Conservation (phyloP, 805 yeast genomes). For the Priceomyces melissophilus region DNA sequence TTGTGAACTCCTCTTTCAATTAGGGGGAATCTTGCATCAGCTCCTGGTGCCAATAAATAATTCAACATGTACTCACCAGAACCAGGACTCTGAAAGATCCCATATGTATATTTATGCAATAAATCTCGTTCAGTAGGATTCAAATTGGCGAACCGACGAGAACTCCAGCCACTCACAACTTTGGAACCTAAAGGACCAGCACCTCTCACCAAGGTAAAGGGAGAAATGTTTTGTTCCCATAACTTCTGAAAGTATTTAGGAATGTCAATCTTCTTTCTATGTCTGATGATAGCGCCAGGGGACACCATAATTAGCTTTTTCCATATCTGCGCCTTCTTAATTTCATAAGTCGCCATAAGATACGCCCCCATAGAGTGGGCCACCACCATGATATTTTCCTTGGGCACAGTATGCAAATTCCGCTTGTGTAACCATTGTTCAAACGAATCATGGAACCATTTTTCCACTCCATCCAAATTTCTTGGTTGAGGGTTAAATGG, state of each 20-base stretch:
- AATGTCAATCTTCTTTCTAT: slow-evolving; percentile 40
- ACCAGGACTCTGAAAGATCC: slow-evolving; percentile 81
- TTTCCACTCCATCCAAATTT: slow-evolving; percentile 50
- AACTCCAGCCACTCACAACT: slow-evolving; percentile 86
- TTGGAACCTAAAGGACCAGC: slow-evolving; percentile 82
- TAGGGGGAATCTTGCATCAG: slow-evolving; percentile 78
- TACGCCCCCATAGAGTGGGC: slow-evolving; percentile 97
- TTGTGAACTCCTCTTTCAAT: slow-evolving; percentile 45
- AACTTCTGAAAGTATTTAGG: slow-evolving; percentile 77
- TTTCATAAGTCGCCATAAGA: slow-evolving; percentile 63
- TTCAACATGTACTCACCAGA: slow-evolving; percentile 92
- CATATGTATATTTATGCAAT: slow-evolving; percentile 77
- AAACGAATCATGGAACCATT: slow-evolving; percentile 63
- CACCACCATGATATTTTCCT: slow-evolving; percentile 50
- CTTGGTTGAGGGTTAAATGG: slow-evolving; percentile 47
- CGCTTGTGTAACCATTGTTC: slow-evolving; percentile 58
- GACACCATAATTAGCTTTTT: slow-evolving; percentile 72
- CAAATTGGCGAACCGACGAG: slow-evolving; percentile 69
- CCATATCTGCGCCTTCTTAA: slow-evolving; percentile 50
- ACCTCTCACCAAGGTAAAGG: slow-evolving; percentile 74
- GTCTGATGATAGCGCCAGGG: slow-evolving; percentile 80
- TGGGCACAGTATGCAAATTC: slow-evolving; percentile 29
- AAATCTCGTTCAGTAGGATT: slow-evolving; percentile 41
- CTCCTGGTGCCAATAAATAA: slow-evolving; percentile 85
- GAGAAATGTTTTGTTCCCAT: slow-evolving; percentile 87